A percentile compares a stretch with the other conserved stretches of the same genome.
These are phyloP conservation scores for Botrytis deweyae DNA, from an alignment of 2,329 filamentous ascomycete species.

Conservation along the genomic window DNA sequence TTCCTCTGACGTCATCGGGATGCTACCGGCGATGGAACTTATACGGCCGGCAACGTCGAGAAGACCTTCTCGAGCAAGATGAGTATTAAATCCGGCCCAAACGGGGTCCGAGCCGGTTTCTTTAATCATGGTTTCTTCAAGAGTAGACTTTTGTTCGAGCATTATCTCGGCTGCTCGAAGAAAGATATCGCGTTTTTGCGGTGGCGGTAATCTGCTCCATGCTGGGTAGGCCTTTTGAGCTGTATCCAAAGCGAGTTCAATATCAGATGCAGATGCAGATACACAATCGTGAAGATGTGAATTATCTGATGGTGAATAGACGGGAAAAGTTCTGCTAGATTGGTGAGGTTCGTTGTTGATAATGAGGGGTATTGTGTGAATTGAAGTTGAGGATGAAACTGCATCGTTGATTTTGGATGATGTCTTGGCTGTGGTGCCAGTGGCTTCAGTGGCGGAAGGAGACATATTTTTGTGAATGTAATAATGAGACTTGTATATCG, in stretches of 20 bases:
- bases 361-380: slow-evolving; percentile 43
- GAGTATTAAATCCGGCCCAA: slow-evolving; percentile 44
- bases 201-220: slow-evolving; percentile 65
- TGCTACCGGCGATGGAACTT: slow-evolving; percentile 39
- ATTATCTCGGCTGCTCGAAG: slow-evolving; percentile 67
- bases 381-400: slow-evolving; percentile 1
- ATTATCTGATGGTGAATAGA: slow-evolving; percentile 56
- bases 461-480: not conserved
- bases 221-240: slow-evolving; percentile 66
- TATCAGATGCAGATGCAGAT: slow-evolving; percentile 56
- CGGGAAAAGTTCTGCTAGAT: slow-evolving; percentile 51
- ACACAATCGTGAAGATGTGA: slow-evolving; percentile 55
- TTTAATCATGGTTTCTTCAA: slow-evolving; percentile 56
- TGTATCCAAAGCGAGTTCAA: slow-evolving; percentile 50
- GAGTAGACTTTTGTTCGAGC: slow-evolving; percentile 50
- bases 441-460: not conserved
- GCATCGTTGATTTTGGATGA: not conserved
- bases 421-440: not conserved
- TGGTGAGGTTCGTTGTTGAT: slow-evolving; percentile 48
- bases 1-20: slow-evolving; percentile 44
- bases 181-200: slow-evolving; percentile 66
- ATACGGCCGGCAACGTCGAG: slow-evolving; percentile 47
- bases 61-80: slow-evolving; percentile 42
- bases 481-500: not conserved
- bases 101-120: slow-evolving; percentile 49